Evolutionary conservation across 2,329 filamentous ascomycete species (phyloP).

Genomic region (Cadophora luteo-olivacea): DNA sequence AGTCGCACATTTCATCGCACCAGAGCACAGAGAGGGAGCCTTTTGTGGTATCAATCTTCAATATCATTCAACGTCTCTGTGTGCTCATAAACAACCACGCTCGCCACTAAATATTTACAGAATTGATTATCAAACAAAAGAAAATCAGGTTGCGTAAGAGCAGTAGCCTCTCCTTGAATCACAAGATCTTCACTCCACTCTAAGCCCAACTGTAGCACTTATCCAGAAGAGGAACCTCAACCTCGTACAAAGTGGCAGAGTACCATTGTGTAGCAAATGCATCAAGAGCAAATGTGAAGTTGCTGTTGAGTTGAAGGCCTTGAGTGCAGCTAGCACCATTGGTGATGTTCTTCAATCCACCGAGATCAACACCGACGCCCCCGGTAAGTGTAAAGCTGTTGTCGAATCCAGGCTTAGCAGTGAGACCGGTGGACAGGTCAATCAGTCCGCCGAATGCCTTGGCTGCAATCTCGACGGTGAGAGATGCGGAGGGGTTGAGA

Average conservation of each 20-base stretch:
- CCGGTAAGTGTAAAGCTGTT: slow-evolving; percentile 46
- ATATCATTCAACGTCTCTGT: slow-evolving; percentile 10
- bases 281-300: slow-evolving; percentile 42
- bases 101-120: background rate
- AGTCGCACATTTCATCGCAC: no score
- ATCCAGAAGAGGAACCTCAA: slow-evolving; percentile 41
- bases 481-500: slow-evolving; percentile 45
- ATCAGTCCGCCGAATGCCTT: slow-evolving; percentile 47
- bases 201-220: slow-evolving; percentile 40
- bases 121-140: background rate
- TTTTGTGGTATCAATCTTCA: background rate
- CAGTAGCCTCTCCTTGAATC: slow-evolving; percentile 4
- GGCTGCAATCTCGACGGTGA: slow-evolving; percentile 50
- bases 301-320: slow-evolving; percentile 39
- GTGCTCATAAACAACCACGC: background rate
- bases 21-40: no score
- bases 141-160: background rate
- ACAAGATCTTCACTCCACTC: background rate
- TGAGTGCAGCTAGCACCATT: slow-evolving; percentile 36
- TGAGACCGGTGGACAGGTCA: slow-evolving; percentile 49
- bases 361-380: slow-evolving; percentile 37
- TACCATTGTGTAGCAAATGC: slow-evolving; percentile 43
- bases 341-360: slow-evolving; percentile 32
- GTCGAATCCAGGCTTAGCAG: slow-evolving; percentile 46
- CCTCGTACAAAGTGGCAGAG: slow-evolving; percentile 38